Base-by-base conservation (phyloP, 371 early-diverging fungal genomes). In the Sporodiniella umbellata region DNA sequence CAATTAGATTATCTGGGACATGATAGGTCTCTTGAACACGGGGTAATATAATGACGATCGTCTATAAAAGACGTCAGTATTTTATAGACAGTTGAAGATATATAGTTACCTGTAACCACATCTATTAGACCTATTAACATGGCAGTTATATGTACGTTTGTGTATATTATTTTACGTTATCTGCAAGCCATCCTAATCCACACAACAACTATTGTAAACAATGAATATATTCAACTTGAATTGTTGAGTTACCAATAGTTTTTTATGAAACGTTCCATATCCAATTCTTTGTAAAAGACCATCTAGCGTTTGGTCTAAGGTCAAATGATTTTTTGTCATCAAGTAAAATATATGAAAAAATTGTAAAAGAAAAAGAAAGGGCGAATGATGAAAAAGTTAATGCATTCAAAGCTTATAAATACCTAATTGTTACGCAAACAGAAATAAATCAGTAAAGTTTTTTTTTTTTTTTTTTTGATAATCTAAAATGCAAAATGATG, bases 171-270 rank as follows among this genome's bases (percentile, higher is more conserved):
- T 21, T 28, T 83, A 88, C 86, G 75, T 93, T 93, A 64, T 91
- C 93, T 2, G 90, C 90, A 31, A 90, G 70, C 93, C 91, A 93
- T 1, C 91, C 93, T 39, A 90, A 78, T 8, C 88, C 88, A 59
- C 89, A 87, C 43, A 89, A 69, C 17, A 84, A 71, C 83, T 87
- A 54, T 49, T 66, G 25, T 68, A 42, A 6, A 28, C 35, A n/a
- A n/a, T n/a, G 4, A 35, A 5, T 35, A 5, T 14, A 15, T 14
- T 26, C 22, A 23, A 0, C 4, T 23, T 21, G 17, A 10, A 26
- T 18, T 19, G 17, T 35, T 4, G 19, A 35, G 26, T 55, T 80
- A 84, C 84, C 70, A 93, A 68, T 40, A 93, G 74, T 25, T 79
- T 79, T 45, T 80, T 83, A 64, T 92, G 93, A 70, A 84, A 89